phyloP scores from a whole-genome alignment of 176 grass and related monocot genomes.

The Alloteropsis semialata region DNA sequence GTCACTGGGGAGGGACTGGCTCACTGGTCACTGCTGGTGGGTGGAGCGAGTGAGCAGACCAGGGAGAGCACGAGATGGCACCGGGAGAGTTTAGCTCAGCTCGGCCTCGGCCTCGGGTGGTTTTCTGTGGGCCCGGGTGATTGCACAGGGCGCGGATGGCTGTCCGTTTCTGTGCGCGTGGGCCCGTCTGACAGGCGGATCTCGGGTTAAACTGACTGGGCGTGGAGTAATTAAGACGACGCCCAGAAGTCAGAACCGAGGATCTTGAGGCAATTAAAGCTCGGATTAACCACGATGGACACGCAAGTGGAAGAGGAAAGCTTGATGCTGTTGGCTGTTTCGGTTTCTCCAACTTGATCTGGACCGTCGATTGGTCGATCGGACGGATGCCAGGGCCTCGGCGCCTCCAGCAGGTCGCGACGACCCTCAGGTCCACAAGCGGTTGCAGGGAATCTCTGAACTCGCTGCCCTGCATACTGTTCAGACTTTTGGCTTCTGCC shows the following conservation, averaged over 20 bases:
- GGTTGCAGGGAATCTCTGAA: not conserved
- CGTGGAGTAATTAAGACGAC: not conserved
- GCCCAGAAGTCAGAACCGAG: not conserved
- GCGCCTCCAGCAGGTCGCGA: no score
- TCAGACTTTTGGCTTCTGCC: not conserved
- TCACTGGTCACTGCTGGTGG: not conserved
- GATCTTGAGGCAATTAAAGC: constrained; percentile 10
- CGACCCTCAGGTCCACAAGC: not conserved
- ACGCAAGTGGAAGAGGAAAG: not conserved
- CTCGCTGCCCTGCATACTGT: not conserved
- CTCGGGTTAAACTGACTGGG: not conserved
- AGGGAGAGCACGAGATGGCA: not conserved
- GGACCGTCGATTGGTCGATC: not conserved
- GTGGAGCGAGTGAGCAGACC: not conserved
- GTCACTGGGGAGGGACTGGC: not conserved
- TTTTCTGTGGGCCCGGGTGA: constrained; percentile 26
- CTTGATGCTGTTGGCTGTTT: not conserved
- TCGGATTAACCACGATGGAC: not conserved
- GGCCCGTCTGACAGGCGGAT: not conserved
- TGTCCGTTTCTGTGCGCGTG: constrained; percentile 40
- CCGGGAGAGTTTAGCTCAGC: not conserved
- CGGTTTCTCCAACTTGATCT: not conserved
- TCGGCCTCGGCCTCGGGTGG: not conserved
- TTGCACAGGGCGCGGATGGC: constrained; percentile 27
- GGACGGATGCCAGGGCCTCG: not conserved